Conservation (phyloP, 2,329 filamentous ascomycete genomes). For the Epichloe hybrida region DNA sequence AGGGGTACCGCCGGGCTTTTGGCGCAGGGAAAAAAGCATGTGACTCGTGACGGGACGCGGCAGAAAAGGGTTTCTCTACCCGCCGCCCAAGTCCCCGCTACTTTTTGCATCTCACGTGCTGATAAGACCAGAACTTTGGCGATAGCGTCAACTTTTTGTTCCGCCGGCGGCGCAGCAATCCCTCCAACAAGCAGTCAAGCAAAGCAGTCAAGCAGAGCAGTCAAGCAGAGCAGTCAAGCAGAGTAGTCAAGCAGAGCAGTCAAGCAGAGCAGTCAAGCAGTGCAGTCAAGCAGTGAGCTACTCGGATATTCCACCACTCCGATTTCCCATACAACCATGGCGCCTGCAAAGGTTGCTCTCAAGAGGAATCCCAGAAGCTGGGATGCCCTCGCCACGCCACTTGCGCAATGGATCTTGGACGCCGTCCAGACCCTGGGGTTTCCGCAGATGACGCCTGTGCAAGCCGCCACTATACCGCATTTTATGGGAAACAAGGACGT, state of each 20-base stretch:
- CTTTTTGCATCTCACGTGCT: constrained; percentile 12
- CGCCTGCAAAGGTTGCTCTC: constrained; percentile 16
- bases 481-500: constrained; percentile 87
- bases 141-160: constrained; percentile 6
- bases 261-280: too few relatives aligned
- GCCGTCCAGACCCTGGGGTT: constrained; percentile 79
- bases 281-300: too few relatives aligned
- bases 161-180: background rate
- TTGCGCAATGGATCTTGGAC: constrained; percentile 64
- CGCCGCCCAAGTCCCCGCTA: background rate
- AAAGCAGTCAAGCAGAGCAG: too few relatives aligned
- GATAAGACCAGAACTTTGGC: constrained; percentile 18
- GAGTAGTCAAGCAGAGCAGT: too few relatives aligned
- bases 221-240: too few relatives aligned
- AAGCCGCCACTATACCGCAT: constrained; percentile 78
- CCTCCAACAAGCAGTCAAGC: background rate
- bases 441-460: constrained; percentile 80
- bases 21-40: too few relatives aligned
- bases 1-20: too few relatives aligned
- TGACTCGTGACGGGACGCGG: too few relatives aligned
- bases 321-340: constrained; percentile 13
- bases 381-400: constrained; percentile 24
- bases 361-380: constrained; percentile 37
- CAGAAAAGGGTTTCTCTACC: too few relatives aligned
- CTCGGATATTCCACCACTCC: background rate